Evolutionary conservation across 768 basidiomycete species (phyloP).

Genomic region (Suillus brevipes): DNA sequence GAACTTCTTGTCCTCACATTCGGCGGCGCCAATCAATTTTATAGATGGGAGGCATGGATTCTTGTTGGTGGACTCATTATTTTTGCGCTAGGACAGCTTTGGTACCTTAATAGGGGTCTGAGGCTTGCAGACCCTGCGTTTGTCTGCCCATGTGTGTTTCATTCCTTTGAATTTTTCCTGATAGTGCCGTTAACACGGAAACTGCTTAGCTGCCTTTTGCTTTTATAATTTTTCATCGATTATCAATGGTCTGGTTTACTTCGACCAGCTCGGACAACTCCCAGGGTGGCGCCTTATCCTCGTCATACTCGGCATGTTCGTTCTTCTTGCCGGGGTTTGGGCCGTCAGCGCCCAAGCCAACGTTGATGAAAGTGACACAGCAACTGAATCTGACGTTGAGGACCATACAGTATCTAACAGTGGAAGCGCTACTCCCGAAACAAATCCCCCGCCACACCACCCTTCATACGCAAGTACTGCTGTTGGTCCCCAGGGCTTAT

Average conservation of each 20-base stretch:
- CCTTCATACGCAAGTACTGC: slow-evolving; percentile 7
- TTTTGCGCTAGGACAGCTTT: slow-evolving; percentile 80
- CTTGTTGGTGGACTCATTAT: slow-evolving; percentile 68
- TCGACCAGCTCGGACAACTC: slow-evolving; percentile 78
- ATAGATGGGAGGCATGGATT: slow-evolving; percentile 82
- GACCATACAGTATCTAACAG: not conserved
- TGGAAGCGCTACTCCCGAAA: not conserved
- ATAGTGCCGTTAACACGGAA: not conserved
- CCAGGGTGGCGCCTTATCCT: slow-evolving; percentile 67
- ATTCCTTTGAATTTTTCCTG: not conserved
- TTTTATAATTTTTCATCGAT: slow-evolving; percentile 94
- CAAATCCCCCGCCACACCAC: not conserved
- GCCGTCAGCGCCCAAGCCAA: slow-evolving; percentile 76
- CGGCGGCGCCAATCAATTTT: slow-evolving; percentile 76
- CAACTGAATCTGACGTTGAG: slow-evolving; percentile 10
- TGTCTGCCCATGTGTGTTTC: slow-evolving; percentile 75
- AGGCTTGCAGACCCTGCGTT: slow-evolving; percentile 81
- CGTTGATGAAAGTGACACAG: slow-evolving; percentile 42
- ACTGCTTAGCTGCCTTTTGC: slow-evolving; percentile 76
- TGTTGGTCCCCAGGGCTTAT: slow-evolving; percentile 34
- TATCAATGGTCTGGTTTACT: slow-evolving; percentile 87
- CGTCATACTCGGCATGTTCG: slow-evolving; percentile 71
- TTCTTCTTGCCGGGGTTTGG: slow-evolving; percentile 88
- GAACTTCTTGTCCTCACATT: slow-evolving; percentile 83
- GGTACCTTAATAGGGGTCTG: slow-evolving; percentile 81